phyloP scores from a whole-genome alignment of 108 stramenopile genomes.

The Ochromonas danica region DNA sequence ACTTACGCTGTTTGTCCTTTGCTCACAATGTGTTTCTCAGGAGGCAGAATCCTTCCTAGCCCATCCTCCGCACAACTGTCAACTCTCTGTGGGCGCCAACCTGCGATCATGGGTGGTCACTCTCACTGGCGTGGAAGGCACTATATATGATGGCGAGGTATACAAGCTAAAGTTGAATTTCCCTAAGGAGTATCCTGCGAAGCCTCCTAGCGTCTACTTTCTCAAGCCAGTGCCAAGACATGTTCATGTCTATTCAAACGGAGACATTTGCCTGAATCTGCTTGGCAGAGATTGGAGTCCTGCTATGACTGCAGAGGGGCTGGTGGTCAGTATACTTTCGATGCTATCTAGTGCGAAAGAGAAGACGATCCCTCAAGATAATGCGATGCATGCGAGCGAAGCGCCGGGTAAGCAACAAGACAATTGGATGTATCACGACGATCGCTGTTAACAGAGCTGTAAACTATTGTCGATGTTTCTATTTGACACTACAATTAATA shows the following conservation, averaged over 20 bases:
- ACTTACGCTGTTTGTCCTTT: too few species aligned
- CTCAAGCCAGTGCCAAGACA: slow-evolving; percentile 71
- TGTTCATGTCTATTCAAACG: slow-evolving; percentile 96
- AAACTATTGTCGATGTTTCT: too few species aligned
- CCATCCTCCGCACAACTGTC: slow-evolving; percentile 45
- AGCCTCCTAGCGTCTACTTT: slow-evolving; percentile 88
- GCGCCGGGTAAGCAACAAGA: slow-evolving; percentile 85
- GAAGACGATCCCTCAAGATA: slow-evolving; percentile 86
- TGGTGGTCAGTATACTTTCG: slow-evolving; percentile 80
- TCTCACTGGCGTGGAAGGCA: slow-evolving; percentile 70
- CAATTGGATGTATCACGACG: slow-evolving; percentile 92
- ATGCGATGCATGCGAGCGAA: slow-evolving; percentile 75
- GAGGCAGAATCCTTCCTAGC: not conserved
- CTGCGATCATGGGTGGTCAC: slow-evolving; percentile 86
- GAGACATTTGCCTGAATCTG: slow-evolving; percentile 88
- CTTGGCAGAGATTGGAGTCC: slow-evolving; percentile 93
- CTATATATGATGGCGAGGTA: slow-evolving; percentile 85
- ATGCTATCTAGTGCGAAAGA: slow-evolving; percentile 82
- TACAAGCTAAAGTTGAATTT: slow-evolving; percentile 80
- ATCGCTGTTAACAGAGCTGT: slow-evolving; percentile 55
- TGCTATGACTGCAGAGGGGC: slow-evolving; percentile 85
- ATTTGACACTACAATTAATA: too few species aligned
- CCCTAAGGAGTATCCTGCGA: slow-evolving; percentile 79
- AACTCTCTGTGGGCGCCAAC: slow-evolving; percentile 63
- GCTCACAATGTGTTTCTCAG: not conserved